phyloP scores from a whole-genome alignment of 1,284 basidiomycete species.

The Ustilago crameri region DNA sequence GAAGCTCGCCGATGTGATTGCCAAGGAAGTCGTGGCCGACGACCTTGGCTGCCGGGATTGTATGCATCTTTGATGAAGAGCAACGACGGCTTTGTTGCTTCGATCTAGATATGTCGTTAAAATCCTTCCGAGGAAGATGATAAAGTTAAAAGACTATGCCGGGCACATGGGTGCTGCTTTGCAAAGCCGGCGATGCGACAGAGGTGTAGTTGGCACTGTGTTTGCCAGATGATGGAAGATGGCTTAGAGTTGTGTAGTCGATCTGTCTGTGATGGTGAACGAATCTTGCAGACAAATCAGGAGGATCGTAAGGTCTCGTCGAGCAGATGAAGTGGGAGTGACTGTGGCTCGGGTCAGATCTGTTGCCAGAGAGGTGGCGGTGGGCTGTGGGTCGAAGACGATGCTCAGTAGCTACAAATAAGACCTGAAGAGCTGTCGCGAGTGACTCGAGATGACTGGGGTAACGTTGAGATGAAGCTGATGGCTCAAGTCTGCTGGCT shows the following conservation, averaged over 20 bases:
- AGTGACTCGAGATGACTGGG: too few species aligned
- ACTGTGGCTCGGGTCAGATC: too few species aligned
- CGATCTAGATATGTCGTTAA: conserved; percentile 1
- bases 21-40: conserved; percentile 47
- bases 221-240: too few species aligned
- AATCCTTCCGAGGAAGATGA: conserved; percentile 17
- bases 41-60: conserved; percentile 24
- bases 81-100: background rate
- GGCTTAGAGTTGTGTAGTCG: too few species aligned
- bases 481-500: too few species aligned
- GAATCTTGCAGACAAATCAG: too few species aligned
- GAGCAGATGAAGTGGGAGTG: too few species aligned
- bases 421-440: too few species aligned
- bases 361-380: conserved; percentile 16
- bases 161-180: conserved; percentile 24
- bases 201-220: background rate
- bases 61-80: conserved; percentile 28
- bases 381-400: background rate
- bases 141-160: conserved; percentile 5
- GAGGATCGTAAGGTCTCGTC: too few species aligned
- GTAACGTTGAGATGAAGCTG: background rate
- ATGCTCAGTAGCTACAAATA: background rate
- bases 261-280: too few species aligned
- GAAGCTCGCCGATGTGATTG: conserved; percentile 50
- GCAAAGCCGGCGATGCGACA: background rate